phyloP scores from a whole-genome alignment of 2,329 filamentous ascomycete species.

The Nemania serpens region DNA sequence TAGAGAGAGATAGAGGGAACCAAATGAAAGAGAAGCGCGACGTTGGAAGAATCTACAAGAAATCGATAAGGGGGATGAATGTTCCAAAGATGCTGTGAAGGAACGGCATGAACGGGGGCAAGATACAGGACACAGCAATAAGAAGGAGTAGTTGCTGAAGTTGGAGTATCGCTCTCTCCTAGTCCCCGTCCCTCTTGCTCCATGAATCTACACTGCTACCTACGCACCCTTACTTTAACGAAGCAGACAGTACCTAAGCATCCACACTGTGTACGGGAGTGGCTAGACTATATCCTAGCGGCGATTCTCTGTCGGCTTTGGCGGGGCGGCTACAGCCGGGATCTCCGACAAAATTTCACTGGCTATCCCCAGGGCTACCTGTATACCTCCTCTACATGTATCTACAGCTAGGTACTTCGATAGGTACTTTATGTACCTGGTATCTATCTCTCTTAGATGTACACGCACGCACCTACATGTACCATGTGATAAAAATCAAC shows the following conservation, averaged over 20 bases:
- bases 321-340: slow-evolving; percentile 19
- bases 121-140: not conserved
- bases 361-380: too few species aligned
- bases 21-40: not conserved
- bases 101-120: slow-evolving; percentile 11
- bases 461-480: too few species aligned
- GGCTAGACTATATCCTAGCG: not conserved
- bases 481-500: too few species aligned
- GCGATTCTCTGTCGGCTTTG: not conserved
- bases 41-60: slow-evolving; percentile 14
- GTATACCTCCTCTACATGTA: too few species aligned
- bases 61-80: not conserved
- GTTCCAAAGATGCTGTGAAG: not conserved
- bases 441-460: too few species aligned
- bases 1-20: not conserved
- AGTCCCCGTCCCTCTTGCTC: not conserved
- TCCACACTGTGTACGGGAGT: not conserved
- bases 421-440: too few species aligned
- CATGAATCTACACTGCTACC: not conserved
- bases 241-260: slow-evolving; percentile 5
- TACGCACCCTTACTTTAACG: not conserved
- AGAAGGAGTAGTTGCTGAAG: slow-evolving; percentile 7
- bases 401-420: too few species aligned
- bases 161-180: slow-evolving; percentile 12
- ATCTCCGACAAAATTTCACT: slow-evolving; percentile 5